These are phyloP conservation scores for Tanacetum coccineum DNA, from an alignment of 129 eudicot species.

Conservation along the genomic window DNA sequence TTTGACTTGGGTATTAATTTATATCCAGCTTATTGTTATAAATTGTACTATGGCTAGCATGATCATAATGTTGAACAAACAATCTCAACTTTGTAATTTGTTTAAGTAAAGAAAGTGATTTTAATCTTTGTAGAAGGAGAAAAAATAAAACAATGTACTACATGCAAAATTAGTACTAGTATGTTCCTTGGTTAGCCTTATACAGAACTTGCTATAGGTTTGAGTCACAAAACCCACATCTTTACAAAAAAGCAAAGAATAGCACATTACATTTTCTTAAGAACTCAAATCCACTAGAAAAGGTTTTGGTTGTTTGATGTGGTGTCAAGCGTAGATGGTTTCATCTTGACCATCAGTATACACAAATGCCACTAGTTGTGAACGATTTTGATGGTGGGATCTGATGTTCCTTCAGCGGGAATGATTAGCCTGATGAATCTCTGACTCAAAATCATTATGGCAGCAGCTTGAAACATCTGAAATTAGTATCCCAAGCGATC, in stretches of 20 bases:
- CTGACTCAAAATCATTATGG: not conserved
- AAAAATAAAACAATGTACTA: not conserved
- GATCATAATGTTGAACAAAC: not conserved
- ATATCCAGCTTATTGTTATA: not conserved
- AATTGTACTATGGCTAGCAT: not conserved
- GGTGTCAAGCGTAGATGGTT: too few relatives aligned
- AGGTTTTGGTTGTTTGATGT: too few relatives aligned
- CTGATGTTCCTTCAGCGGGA: too few relatives aligned
- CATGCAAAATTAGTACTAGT: not conserved
- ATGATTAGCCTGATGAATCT: not conserved
- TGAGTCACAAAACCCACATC: not conserved
- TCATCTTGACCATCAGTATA: too few relatives aligned
- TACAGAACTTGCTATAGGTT: slow-evolving; percentile 2
- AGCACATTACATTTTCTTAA: too few relatives aligned
- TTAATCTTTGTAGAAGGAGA: too few relatives aligned
- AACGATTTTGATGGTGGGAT: too few relatives aligned
- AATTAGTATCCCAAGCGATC: not conserved
- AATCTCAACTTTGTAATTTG: not conserved
- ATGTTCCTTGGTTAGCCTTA: not conserved
- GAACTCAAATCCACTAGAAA: too few relatives aligned
- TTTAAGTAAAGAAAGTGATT: too few relatives aligned
- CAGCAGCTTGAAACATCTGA: not conserved
- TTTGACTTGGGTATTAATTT: not conserved
- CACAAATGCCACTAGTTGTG: too few relatives aligned
- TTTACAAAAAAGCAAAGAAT: not conserved